Evolutionary conservation across 306 rosid species (phyloP).

Genomic region (Trifolium dubium): DNA sequence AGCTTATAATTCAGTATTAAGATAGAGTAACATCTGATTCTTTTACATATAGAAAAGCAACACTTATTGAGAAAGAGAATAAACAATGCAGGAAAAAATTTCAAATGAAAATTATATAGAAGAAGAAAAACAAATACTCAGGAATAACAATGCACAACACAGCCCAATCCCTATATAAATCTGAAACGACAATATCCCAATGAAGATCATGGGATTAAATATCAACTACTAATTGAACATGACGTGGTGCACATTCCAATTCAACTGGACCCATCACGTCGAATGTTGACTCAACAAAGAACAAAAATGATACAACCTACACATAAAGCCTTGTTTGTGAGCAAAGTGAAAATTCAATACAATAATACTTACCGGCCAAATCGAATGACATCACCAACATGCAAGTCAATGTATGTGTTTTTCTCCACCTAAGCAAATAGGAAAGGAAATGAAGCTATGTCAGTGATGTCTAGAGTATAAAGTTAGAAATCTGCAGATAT

Average conservation of each 20-base stretch:
- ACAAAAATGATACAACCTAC: constrained; percentile 12
- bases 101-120: neutral
- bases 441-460: constrained; percentile 34
- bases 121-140: neutral
- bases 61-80: neutral
- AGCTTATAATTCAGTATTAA: neutral
- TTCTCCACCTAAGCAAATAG: constrained; percentile 68
- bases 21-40: constrained; percentile 1
- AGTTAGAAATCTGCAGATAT: constrained; percentile 14
- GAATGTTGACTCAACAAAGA: neutral
- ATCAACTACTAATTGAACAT: constrained; percentile 1
- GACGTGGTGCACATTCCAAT: neutral
- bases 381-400: constrained; percentile 93
- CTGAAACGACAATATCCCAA: neutral
- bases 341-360: constrained; percentile 31
- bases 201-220: constrained; percentile 21
- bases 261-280: constrained; percentile 6
- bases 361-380: constrained; percentile 79
- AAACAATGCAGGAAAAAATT: neutral
- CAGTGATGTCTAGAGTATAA: constrained; percentile 10
- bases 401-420: constrained; percentile 69
- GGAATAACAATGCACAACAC: neutral
- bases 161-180: constrained; percentile 9
- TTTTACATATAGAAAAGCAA: neutral
- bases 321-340: constrained; percentile 12